A percentile compares a stretch with the other conserved stretches of the same genome.
phyloP scores from a whole-genome alignment of 1,284 basidiomycete genomes.

The Apiotrichum mycotoxinovorans region DNA sequence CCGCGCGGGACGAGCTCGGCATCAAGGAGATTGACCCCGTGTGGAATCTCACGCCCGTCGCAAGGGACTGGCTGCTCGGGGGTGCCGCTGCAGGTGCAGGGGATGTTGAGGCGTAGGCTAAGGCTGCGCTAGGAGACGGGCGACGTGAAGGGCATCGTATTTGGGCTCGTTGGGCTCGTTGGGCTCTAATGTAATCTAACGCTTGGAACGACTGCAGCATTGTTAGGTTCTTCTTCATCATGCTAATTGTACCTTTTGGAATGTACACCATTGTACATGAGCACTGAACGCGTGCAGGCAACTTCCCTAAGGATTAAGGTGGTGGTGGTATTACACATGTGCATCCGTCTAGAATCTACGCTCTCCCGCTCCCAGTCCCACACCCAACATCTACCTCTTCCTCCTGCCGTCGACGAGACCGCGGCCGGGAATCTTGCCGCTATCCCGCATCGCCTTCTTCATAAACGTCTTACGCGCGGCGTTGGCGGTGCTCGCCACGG shows the following conservation, averaged over 20 bases:
- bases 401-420: constrained; percentile 31
- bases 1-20: constrained; percentile 55
- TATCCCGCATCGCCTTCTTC: constrained; percentile 34
- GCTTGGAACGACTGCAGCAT: too few species aligned
- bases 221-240: too few species aligned
- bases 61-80: constrained; percentile 59
- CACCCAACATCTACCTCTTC: constrained; percentile 10
- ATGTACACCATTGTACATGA: too few species aligned
- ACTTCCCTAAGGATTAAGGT: too few species aligned
- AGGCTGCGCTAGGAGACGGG: too few species aligned
- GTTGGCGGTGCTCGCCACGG: background rate
- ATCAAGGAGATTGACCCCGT: constrained; percentile 62
- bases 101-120: background rate
- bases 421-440: constrained; percentile 30
- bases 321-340: background rate
- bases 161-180: too few species aligned
- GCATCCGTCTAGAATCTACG: background rate
- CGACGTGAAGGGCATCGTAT: too few species aligned
- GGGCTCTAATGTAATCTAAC: too few species aligned
- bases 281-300: too few species aligned
- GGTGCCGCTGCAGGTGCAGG: background rate
- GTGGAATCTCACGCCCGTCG: constrained; percentile 65
- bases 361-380: background rate
- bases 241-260: too few species aligned
- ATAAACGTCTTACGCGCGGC: constrained; percentile 25